Conservation (phyloP, 2,329 filamentous ascomycete genomes). For the Bipolaris sorokiniana region DNA sequence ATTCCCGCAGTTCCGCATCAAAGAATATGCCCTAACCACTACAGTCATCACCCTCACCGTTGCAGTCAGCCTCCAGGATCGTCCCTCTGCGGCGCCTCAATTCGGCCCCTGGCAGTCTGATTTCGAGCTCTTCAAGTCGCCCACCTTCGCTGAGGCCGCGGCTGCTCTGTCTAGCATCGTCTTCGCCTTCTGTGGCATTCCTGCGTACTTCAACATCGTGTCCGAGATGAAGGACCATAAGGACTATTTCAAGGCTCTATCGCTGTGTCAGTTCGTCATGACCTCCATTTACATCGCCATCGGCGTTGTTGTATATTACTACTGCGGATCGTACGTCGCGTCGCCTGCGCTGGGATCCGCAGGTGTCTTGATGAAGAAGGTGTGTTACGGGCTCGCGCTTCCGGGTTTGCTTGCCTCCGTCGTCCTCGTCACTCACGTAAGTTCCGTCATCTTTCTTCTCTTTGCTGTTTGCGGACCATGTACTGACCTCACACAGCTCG, state of each 20-base stretch:
- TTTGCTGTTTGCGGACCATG: not conserved
- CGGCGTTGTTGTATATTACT: slow-evolving; percentile 71
- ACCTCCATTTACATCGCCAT: slow-evolving; percentile 69
- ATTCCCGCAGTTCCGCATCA: not conserved
- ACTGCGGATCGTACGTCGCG: slow-evolving; percentile 65
- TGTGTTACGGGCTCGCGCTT: slow-evolving; percentile 71
- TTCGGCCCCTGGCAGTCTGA: slow-evolving; percentile 30
- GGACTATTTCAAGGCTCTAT: slow-evolving; percentile 63
- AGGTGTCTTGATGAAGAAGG: slow-evolving; percentile 61
- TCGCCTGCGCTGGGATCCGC: slow-evolving; percentile 72
- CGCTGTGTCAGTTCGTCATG: slow-evolving; percentile 65
- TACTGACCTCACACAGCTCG: slow-evolving; percentile 16
- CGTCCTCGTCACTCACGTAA: slow-evolving; percentile 32
- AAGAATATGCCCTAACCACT: not conserved
- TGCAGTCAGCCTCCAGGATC: slow-evolving; percentile 34
- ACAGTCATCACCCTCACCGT: slow-evolving; percentile 35
- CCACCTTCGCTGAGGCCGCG: slow-evolving; percentile 25
- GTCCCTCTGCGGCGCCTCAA: slow-evolving; percentile 31
- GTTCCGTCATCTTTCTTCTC: not conserved
- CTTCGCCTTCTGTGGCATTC: slow-evolving; percentile 58
- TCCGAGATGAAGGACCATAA: slow-evolving; percentile 67
- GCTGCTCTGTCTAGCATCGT: slow-evolving; percentile 32
- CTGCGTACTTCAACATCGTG: slow-evolving; percentile 72
- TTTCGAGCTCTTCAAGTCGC: slow-evolving; percentile 25
- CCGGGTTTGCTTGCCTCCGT: slow-evolving; percentile 50